Evolutionary conservation across 2,329 filamentous ascomycete genomes (phyloP).

Genomic region (Alternaria tenuissima): DNA sequence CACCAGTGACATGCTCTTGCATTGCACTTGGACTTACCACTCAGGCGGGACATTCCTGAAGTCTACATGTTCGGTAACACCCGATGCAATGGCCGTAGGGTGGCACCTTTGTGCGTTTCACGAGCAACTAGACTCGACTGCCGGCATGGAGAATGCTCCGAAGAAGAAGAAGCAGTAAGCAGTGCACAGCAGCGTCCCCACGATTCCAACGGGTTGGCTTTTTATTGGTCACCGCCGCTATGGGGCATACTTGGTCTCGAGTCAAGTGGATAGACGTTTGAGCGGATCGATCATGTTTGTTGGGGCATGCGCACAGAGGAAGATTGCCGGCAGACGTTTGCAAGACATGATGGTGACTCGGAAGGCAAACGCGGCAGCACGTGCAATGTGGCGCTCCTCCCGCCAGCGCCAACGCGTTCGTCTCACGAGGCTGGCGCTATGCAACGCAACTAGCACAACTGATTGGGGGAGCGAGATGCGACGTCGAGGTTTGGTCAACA

Average conservation of each 20-base stretch:
- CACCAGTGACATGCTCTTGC: conserved; percentile 6
- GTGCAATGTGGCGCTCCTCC: conserved; percentile 12
- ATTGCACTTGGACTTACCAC: not conserved
- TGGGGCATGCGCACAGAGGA: not conserved
- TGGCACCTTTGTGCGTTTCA: conserved; percentile 19
- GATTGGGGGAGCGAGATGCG: conserved; percentile 25
- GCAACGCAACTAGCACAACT: conserved; percentile 10
- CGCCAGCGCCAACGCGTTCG: conserved; percentile 3
- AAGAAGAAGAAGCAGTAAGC: not conserved
- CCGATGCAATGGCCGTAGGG: conserved; percentile 19
- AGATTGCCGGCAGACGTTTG: not conserved
- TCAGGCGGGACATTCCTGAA: not conserved
- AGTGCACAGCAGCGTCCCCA: conserved; percentile 12
- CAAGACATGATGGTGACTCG: not conserved
- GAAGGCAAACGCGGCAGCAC: conserved; percentile 9
- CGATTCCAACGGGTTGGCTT: conserved; percentile 5
- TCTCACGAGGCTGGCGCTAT: conserved; percentile 6
- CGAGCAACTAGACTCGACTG: conserved; percentile 13
- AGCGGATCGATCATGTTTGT: not conserved
- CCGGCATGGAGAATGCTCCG: conserved; percentile 12
- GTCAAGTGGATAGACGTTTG: not conserved
- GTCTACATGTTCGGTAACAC: conserved; percentile 6
- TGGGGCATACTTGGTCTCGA: not conserved
- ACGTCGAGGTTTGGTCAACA: conserved; percentile 10
- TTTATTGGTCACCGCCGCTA: not conserved